These are phyloP conservation scores for Rubus idaeus DNA, from an alignment of 306 rosid species.

Conservation along the genomic window DNA sequence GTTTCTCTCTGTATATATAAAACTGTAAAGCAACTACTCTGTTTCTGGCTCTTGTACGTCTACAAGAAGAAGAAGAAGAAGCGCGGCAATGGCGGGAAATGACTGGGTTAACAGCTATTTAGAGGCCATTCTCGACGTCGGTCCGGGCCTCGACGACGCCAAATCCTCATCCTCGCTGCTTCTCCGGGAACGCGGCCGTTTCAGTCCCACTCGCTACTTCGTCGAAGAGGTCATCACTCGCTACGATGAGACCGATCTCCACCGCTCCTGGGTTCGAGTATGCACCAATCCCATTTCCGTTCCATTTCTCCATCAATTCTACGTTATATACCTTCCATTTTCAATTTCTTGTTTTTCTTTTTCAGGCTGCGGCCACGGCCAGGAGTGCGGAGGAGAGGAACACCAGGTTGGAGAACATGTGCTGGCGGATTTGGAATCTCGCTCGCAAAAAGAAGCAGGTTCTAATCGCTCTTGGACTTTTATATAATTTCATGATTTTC, in stretches of 20 bases:
- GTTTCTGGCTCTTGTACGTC: conserved; percentile 1
- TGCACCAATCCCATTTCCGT: background rate
- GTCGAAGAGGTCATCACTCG: conserved; percentile 66
- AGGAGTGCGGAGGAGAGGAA: conserved; percentile 63
- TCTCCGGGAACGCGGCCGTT: conserved; percentile 53
- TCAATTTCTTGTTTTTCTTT: background rate
- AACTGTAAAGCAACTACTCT: conserved; percentile 3
- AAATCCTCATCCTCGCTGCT: conserved; percentile 50
- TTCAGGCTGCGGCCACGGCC: conserved; percentile 60
- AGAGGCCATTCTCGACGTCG: conserved; percentile 65
- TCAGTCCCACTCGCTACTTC: conserved; percentile 65
- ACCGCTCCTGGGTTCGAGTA: conserved; percentile 62
- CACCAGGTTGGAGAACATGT: conserved; percentile 65
- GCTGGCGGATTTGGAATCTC: conserved; percentile 71
- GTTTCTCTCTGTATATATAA: background rate
- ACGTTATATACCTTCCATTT: background rate
- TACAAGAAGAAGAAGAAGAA: background rate
- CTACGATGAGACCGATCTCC: conserved; percentile 64
- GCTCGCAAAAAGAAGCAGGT: conserved; percentile 72
- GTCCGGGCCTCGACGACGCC: conserved; percentile 52
- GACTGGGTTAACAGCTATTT: conserved; percentile 60
- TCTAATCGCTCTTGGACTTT: background rate
- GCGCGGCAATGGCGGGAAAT: conserved; percentile 58
- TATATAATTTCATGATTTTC: background rate
- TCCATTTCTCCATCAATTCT: background rate